Evolutionary conservation across 2,329 filamentous ascomycete genomes (phyloP), one percentile per base, ranked within the genome.

Genomic region (Talaromyces sp.): DNA sequence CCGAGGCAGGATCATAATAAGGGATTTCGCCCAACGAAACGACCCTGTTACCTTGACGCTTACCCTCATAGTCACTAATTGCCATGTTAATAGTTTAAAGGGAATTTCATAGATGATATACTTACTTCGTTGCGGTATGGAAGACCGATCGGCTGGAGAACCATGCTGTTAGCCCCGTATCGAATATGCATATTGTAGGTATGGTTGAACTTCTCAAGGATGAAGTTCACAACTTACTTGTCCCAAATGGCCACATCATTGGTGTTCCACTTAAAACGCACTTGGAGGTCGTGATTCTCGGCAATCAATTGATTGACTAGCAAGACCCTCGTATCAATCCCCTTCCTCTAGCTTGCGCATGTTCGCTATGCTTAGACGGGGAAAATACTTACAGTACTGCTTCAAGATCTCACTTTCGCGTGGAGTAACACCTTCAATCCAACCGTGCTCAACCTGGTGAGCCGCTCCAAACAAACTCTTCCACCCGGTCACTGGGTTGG

Each of bases 21-120:
- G 84, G 84, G 70, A 74, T 76, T 74, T 87, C 85, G 0, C 84
- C 85, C 15, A 87, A 69, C 5, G 84, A 82, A 8, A 86, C 83
- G 2, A 80, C 83, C 1, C 85, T 73, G 37, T 81, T 80, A 0
- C 85, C 84, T 9, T 77, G 78, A 3, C 84, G 73, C 8, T 79
- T 70, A 0, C 75, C 78, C 3, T 78, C 74, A 68, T 85, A 84
- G 68, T 86, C 84, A 13, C 45, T 47, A 11, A 22, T n/a, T 19
- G 9, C 19, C 41, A 45, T 8, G 2, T 45, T 45, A 22, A 10
- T 45, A 45, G n/a, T 8, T 1, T 45, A 7, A 8, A 45, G 11
- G 6, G 9, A 9, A 1, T 8, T 45, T 3, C 41, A n/a, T 1
- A 7, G 41, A 45, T 11, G 19, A 11, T 47, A 5, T 25, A 47